Evolutionary conservation across 2,329 filamentous ascomycete genomes (phyloP), one percentile per base, ranked within the genome.

Genomic region (Dactylonectria macrodidyma): DNA sequence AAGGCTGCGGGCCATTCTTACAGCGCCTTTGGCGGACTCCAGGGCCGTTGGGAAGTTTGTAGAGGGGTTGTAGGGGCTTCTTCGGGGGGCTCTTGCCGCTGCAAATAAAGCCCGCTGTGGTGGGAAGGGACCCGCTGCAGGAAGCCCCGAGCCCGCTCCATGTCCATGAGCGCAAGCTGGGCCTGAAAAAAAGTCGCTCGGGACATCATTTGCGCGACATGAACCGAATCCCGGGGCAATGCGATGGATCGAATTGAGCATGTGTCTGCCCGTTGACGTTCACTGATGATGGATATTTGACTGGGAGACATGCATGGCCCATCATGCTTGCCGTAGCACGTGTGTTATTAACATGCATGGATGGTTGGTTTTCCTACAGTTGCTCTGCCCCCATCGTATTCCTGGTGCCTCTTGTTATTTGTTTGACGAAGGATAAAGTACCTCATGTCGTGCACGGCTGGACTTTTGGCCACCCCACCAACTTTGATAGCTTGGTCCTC

Each of bases 141-240:
- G 51, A 62, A 41, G 41, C 51, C 59, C 30, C 30, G 38, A 62
- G 50, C 41, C 47, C 50, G 59, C 59, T 16, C 50, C 38, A 55
- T 44, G 26, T 47, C 30, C 59, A 54, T 62, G 63, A 55, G 51
- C 46, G 38, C 51, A 24, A 22, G 46, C 47, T 50, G 59, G 64
- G 44, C 36, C 38, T 24, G 33, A 62, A 62, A 66, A 62, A 66
- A 66, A 57, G 64, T 66, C 64, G 64, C 64, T 66, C 64, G 64
- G 64, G 64, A 59, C 59, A 66, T 66, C 64, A 66, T 66, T 66
- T 66, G 64, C 57, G 64, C 64, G 64, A 66, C 59, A 66, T 66
- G 59, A 62, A 48, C 64, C 64, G 64, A 66, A 59, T 12, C 52
- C 64, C 64, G 64, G 64, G 57, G 34, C 64, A 66, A 62, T 59